These are phyloP conservation scores for Sporothrix dimorphospora DNA, from an alignment of 2,329 filamentous ascomycete genomes.

Conservation along the genomic window DNA sequence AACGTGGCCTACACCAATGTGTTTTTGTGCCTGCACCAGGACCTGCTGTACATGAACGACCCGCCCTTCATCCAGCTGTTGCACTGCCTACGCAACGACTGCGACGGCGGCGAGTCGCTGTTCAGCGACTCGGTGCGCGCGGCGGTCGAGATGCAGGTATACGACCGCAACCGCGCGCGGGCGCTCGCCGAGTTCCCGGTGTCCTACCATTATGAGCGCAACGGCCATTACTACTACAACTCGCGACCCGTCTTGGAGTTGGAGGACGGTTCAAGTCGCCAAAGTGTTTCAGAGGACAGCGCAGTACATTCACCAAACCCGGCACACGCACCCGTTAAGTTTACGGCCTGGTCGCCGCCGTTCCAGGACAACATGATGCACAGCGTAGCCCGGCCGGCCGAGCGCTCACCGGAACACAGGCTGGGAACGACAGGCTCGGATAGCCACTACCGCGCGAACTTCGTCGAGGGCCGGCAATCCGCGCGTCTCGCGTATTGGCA, in stretches of 20 bases:
- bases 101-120: slow-evolving; percentile 78
- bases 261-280: not conserved
- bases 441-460: not conserved
- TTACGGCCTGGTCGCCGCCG: slow-evolving; percentile 72
- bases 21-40: slow-evolving; percentile 87
- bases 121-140: slow-evolving; percentile 78
- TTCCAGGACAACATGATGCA: slow-evolving; percentile 61
- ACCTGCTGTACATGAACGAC: slow-evolving; percentile 81
- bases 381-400: not conserved
- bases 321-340: not conserved
- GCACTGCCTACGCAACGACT: slow-evolving; percentile 83
- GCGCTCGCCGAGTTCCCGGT: slow-evolving; percentile 62
- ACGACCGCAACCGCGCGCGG: slow-evolving; percentile 56
- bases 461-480: not conserved
- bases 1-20: slow-evolving; percentile 90
- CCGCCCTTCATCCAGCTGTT: slow-evolving; percentile 84
- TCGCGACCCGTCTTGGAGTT: slow-evolving; percentile 56
- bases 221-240: slow-evolving; percentile 64
- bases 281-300: not conserved
- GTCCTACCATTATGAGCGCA: slow-evolving; percentile 71
- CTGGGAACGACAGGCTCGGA: too few relatives aligned
- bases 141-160: slow-evolving; percentile 43
- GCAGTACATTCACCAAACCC: slow-evolving; percentile 6
- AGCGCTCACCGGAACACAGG: too few relatives aligned
- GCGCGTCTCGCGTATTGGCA: slow-evolving; percentile 34